Percentiles rank a stretch among this genome's conserved stretches.
Conservation (phyloP, 23 red algal genomes). For the Agarophyton chilense region DNA sequence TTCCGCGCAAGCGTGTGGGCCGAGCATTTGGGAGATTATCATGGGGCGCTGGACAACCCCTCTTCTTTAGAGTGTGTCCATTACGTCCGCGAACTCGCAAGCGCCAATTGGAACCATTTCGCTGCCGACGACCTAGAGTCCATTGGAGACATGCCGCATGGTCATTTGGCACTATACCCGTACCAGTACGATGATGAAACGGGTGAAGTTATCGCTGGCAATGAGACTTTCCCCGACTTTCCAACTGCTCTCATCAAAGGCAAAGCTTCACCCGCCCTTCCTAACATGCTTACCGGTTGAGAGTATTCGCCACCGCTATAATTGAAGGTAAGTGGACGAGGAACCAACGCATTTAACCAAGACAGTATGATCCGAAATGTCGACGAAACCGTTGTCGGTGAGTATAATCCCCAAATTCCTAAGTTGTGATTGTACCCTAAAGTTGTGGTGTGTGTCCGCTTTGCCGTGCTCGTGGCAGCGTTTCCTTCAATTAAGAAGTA, state of each 20-base stretch:
- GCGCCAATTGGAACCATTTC: conserved; percentile 72
- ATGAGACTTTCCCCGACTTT: conserved; percentile 54
- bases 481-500: too few relatives aligned
- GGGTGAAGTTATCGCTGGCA: conserved; percentile 33
- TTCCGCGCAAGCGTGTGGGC: conserved; percentile 70
- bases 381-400: too few relatives aligned
- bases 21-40: conserved; percentile 76
- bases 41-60: conserved; percentile 55
- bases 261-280: conserved; percentile 60
- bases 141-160: conserved; percentile 56
- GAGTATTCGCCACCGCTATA: not conserved
- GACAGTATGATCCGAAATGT: too few relatives aligned
- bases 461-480: too few relatives aligned
- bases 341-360: too few relatives aligned
- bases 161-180: conserved; percentile 61
- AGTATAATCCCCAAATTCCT: too few relatives aligned
- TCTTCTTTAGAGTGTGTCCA: conserved; percentile 63
- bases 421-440: too few relatives aligned
- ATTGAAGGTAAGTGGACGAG: not conserved
- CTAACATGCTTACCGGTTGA: conserved; percentile 69
- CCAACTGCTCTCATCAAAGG: conserved; percentile 56
- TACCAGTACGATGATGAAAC: conserved; percentile 54
- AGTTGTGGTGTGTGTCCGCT: too few relatives aligned
- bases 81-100: conserved; percentile 43
- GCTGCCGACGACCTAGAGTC: conserved; percentile 23